A percentile compares a stretch with the other conserved stretches of the same genome.
phyloP scores from a whole-genome alignment of 371 early-diverging fungal genomes.

The Mortierella sp. region DNA sequence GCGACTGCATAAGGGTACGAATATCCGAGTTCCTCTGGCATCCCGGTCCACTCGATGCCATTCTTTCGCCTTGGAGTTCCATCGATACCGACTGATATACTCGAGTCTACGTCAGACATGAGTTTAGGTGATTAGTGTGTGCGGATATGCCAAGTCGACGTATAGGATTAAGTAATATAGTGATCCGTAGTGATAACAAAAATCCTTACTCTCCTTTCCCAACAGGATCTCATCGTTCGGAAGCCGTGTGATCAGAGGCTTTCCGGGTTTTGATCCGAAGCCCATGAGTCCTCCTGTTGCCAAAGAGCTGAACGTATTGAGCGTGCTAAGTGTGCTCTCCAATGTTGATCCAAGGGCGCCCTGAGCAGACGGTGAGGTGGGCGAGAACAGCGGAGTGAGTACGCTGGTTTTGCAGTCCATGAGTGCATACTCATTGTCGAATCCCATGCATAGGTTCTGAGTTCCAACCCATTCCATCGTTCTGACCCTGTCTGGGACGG shows the following conservation, averaged over 20 bases:
- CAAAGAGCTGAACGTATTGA: constrained; percentile 34
- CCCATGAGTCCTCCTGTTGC: constrained; percentile 60
- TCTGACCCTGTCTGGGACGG: constrained; percentile 73
- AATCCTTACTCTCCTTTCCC: constrained; percentile 71
- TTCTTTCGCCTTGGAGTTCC: constrained; percentile 74
- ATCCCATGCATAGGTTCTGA: constrained; percentile 74
- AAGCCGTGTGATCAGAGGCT: constrained; percentile 74
- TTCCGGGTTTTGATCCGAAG: constrained; percentile 69
- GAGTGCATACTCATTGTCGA: constrained; percentile 73
- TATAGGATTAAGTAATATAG: too few species aligned
- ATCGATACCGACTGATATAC: constrained; percentile 77
- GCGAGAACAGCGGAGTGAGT: constrained; percentile 63
- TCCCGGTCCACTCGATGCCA: constrained; percentile 81
- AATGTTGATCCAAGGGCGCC: constrained; percentile 48
- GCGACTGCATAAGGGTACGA: constrained; percentile 84
- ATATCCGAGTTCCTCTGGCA: constrained; percentile 77
- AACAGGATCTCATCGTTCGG: constrained; percentile 81
- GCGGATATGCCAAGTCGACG: too few species aligned
- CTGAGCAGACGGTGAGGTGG: constrained; percentile 31
- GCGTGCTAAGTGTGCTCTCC: constrained; percentile 42
- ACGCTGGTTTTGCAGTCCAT: constrained; percentile 72
- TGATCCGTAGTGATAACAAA: too few species aligned
- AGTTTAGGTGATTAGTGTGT: too few species aligned
- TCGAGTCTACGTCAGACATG: too few species aligned
- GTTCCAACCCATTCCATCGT: constrained; percentile 78